Percentiles rank a stretch among this genome's conserved stretches.
These are phyloP conservation scores for Hymenoscyphus linearis DNA, from an alignment of 2,329 filamentous ascomycete species.

Conservation along the genomic window DNA sequence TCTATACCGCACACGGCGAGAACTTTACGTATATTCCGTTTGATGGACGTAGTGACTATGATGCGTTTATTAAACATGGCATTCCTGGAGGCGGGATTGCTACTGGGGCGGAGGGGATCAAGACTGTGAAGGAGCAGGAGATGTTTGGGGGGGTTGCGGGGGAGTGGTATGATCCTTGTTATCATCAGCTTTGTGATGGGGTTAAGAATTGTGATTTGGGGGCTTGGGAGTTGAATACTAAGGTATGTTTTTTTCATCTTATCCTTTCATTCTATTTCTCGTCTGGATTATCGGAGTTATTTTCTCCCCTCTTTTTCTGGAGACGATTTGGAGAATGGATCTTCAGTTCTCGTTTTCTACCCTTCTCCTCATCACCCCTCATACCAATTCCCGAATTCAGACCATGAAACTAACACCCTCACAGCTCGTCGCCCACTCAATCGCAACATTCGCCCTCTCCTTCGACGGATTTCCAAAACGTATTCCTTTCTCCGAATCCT, in stretches of 20 bases:
- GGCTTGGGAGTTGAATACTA: constrained; percentile 55
- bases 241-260: constrained; percentile 42
- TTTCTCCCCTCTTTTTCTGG: neutral
- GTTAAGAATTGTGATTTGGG: constrained; percentile 51
- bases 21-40: constrained; percentile 68
- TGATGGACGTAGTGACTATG: constrained; percentile 74
- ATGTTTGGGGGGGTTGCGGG: constrained; percentile 65
- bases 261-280: neutral
- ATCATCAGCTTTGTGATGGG: constrained; percentile 56
- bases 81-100: constrained; percentile 72
- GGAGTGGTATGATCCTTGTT: constrained; percentile 52
- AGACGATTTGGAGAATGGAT: neutral
- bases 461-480: constrained; percentile 61
- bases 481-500: too few relatives aligned
- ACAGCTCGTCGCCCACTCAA: constrained; percentile 58
- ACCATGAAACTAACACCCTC: neutral
- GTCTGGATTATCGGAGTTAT: too few relatives aligned
- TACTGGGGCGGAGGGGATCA: constrained; percentile 70
- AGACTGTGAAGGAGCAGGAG: constrained; percentile 56
- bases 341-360: neutral
- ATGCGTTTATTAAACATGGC: constrained; percentile 64
- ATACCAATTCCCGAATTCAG: neutral
- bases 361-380: neutral
- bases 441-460: constrained; percentile 63
- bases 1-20: constrained; percentile 55